These are phyloP conservation scores for Alternaria brassicicola DNA, from an alignment of 2,329 filamentous ascomycete genomes.

Conservation along the genomic window DNA sequence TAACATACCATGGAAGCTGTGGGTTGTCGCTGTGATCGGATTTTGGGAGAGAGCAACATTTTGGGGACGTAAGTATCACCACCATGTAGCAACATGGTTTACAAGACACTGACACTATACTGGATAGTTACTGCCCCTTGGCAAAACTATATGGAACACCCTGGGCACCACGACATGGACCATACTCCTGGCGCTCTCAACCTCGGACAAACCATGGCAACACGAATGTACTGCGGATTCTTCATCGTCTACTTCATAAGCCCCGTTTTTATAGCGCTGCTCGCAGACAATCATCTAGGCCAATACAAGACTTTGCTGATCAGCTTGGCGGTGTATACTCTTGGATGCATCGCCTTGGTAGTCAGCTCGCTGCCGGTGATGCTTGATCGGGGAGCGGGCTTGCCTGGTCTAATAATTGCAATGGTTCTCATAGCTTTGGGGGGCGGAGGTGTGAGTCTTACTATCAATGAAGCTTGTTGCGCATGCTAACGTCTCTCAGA, in stretches of 20 bases:
- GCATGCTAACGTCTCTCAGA: conserved; percentile 6
- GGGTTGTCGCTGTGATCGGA: conserved; percentile 32
- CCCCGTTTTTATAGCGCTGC: conserved; percentile 44
- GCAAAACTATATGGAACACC: conserved; percentile 55
- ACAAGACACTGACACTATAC: conserved; percentile 2
- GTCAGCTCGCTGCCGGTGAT: conserved; percentile 27
- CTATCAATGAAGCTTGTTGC: not conserved
- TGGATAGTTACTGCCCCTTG: conserved; percentile 37
- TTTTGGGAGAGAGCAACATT: conserved; percentile 40
- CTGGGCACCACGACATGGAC: conserved; percentile 23
- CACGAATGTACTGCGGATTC: conserved; percentile 62
- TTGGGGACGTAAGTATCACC: conserved; percentile 27
- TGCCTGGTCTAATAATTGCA: conserved; percentile 34
- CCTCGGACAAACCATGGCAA: conserved; percentile 51
- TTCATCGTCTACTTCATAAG: conserved; percentile 57
- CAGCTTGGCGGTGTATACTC: conserved; percentile 37
- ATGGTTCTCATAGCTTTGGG: conserved; percentile 50
- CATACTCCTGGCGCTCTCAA: conserved; percentile 45
- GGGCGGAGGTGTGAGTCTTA: conserved; percentile 37
- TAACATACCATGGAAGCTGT: conserved; percentile 31
- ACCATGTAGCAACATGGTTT: conserved; percentile 13
- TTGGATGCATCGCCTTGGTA: conserved; percentile 31
- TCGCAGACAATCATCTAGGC: conserved; percentile 50
- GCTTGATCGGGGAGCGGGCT: conserved; percentile 30
- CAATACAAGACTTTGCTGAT: conserved; percentile 47